phyloP scores from a whole-genome alignment of 2,329 filamentous ascomycete genomes.

The Acephala macrosclerotiorum region DNA sequence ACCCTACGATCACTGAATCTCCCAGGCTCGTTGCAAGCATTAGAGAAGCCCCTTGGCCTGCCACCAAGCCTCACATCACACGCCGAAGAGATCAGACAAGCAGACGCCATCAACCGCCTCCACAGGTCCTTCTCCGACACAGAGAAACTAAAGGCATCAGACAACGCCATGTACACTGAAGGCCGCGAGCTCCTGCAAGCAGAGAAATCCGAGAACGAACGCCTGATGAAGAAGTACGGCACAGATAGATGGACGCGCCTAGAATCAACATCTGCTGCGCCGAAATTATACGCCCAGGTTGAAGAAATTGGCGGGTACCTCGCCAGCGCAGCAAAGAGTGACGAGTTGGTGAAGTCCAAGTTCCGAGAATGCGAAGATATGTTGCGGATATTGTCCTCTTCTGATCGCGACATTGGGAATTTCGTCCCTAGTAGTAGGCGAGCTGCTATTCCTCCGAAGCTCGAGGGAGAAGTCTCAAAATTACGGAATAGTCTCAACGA shows the following conservation, averaged over 20 bases:
- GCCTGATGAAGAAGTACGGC: conserved; percentile 78
- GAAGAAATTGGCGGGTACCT: conserved; percentile 89
- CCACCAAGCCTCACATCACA: conserved; percentile 87
- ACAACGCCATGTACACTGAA: conserved; percentile 81
- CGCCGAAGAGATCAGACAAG: conserved; percentile 91
- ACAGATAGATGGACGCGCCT: conserved; percentile 84
- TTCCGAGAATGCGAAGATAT: conserved; percentile 77
- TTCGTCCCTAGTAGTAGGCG: conserved; percentile 88
- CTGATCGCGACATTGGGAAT: conserved; percentile 82
- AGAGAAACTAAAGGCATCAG: conserved; percentile 84
- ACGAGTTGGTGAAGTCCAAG: conserved; percentile 73
- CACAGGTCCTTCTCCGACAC: conserved; percentile 86
- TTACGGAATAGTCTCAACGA: conserved; percentile 86
- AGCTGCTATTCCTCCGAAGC: conserved; percentile 78
- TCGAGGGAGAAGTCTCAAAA: conserved; percentile 80
- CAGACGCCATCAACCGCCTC: conserved; percentile 81
- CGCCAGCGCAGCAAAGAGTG: conserved; percentile 71
- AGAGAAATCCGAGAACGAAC: conserved; percentile 85
- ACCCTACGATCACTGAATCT: conserved; percentile 83
- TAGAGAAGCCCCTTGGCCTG: conserved; percentile 92
- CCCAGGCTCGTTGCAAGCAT: conserved; percentile 89
- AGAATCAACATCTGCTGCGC: conserved; percentile 72
- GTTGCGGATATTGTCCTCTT: conserved; percentile 78
- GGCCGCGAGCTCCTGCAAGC: conserved; percentile 78
- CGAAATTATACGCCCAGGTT: conserved; percentile 44